A percentile compares a stretch with the other conserved stretches of the same genome.
Conservation (phyloP, 306 rosid genomes). For the Dryas drummondii region DNA sequence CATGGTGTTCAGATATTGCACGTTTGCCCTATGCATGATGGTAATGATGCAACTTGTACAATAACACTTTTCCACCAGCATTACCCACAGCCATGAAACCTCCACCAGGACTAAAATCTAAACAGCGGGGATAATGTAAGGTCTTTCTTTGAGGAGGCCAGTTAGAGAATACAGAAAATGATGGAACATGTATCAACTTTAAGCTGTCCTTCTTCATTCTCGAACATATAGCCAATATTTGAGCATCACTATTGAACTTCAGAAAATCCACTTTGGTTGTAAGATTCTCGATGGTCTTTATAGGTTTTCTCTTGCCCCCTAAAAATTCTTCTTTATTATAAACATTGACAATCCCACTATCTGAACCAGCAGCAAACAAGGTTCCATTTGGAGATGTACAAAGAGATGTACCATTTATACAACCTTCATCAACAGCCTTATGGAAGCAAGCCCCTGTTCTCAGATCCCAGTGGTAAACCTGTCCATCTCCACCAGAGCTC, state of each 20-base stretch:
- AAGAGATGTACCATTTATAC: conserved; percentile 48
- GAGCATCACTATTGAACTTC: conserved; percentile 56
- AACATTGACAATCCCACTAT: conserved; percentile 53
- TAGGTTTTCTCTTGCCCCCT: conserved; percentile 62
- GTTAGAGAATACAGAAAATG: conserved; percentile 71
- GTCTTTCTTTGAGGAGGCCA: conserved; percentile 51
- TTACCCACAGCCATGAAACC: conserved; percentile 90
- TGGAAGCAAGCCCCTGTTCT: conserved; percentile 77
- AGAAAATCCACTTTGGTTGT: conserved; percentile 54
- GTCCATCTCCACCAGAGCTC: conserved; percentile 89
- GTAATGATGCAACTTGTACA: conserved; percentile 59
- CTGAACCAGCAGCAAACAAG: conserved; percentile 62
- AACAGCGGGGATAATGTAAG: conserved; percentile 59
- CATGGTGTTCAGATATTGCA: background rate
- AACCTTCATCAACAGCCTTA: conserved; percentile 62
- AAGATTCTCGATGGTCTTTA: conserved; percentile 51
- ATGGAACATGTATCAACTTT: conserved; percentile 71
- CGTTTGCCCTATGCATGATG: conserved; percentile 32
- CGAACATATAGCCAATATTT: conserved; percentile 68
- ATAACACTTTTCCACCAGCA: conserved; percentile 65
- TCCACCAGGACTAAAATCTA: conserved; percentile 90
- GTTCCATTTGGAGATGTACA: conserved; percentile 51
- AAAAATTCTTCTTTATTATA: conserved; percentile 55
- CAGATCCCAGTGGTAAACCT: conserved; percentile 90
- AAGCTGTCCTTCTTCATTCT: conserved; percentile 69